These are phyloP conservation scores for Aspergillus ostianus DNA, from an alignment of 495 filamentous ascomycete species.

Conservation along the genomic window DNA sequence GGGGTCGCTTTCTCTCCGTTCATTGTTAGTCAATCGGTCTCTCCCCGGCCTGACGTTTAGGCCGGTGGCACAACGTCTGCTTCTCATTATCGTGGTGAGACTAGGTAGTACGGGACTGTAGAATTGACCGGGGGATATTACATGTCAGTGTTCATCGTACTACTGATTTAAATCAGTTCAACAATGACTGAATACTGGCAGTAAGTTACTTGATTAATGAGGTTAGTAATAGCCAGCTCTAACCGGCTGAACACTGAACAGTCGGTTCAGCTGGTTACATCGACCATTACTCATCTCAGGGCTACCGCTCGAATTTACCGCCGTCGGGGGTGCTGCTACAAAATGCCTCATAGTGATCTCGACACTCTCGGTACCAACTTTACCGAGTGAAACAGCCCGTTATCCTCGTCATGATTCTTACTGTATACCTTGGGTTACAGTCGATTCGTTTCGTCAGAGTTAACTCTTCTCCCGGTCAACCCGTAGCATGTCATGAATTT, in stretches of 20 bases:
- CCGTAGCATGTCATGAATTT: background rate
- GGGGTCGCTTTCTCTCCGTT: background rate
- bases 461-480: no score
- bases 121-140: no score
- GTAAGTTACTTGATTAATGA: no score
- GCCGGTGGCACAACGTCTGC: background rate
- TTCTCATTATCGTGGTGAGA: background rate
- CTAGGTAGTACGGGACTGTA: no score
- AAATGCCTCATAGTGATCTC: slow-evolving; percentile 12
- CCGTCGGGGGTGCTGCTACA: background rate
- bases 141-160: no score
- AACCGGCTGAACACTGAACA: background rate
- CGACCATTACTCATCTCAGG: background rate
- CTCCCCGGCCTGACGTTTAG: background rate
- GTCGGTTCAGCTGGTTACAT: background rate
- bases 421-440: no score
- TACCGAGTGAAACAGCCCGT: slow-evolving; percentile 8
- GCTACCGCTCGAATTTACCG: background rate
- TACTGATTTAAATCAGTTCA: no score
- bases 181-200: no score
- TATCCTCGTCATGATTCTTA: background rate
- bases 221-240: background rate
- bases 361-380: background rate
- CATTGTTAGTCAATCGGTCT: no score
- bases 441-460: background rate